Conservation (phyloP, 1,284 basidiomycete genomes). For the Neotropicomus parvogracilis region DNA sequence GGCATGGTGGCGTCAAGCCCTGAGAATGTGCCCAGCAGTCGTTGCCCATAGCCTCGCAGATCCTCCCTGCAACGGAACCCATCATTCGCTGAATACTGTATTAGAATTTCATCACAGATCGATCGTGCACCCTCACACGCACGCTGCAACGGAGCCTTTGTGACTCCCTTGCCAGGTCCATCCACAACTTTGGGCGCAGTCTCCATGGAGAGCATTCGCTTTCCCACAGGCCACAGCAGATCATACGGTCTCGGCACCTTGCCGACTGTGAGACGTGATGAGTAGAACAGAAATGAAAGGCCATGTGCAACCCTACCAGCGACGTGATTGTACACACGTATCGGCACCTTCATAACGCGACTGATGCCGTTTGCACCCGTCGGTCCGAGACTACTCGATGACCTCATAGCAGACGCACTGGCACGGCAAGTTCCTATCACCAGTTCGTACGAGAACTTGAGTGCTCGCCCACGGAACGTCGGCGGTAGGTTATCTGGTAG, state of each 20-base stretch:
- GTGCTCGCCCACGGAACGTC: constrained; percentile 79
- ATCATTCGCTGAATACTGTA: constrained; percentile 13
- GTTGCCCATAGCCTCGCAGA: constrained; percentile 42
- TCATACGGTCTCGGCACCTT: constrained; percentile 57
- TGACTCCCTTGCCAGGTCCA: constrained; percentile 6
- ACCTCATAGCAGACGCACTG: constrained; percentile 30
- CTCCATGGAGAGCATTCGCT: constrained; percentile 27
- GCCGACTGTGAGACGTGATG: constrained; percentile 42
- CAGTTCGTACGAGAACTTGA: constrained; percentile 87
- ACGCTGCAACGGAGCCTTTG: constrained; percentile 9
- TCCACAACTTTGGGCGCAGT: constrained; percentile 23
- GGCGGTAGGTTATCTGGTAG: constrained; percentile 85
- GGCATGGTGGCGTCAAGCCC: constrained; percentile 34
- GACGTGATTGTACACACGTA: constrained; percentile 84
- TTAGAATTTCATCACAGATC: constrained; percentile 5
- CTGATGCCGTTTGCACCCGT: constrained; percentile 56
- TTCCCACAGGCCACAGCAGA: constrained; percentile 63
- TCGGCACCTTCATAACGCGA: constrained; percentile 83
- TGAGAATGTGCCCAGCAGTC: constrained; percentile 45
- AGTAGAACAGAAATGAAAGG: neutral
- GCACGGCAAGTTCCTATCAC: constrained; percentile 82
- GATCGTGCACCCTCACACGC: constrained; percentile 7
- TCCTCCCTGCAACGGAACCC: constrained; percentile 25
- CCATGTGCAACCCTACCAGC: constrained; percentile 46
- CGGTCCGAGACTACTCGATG: constrained; percentile 28